Evolutionary conservation across 1,139 yeast species (phyloP), one percentile per base, ranked within the genome.

Genomic region (Waltiozyma sp.): DNA sequence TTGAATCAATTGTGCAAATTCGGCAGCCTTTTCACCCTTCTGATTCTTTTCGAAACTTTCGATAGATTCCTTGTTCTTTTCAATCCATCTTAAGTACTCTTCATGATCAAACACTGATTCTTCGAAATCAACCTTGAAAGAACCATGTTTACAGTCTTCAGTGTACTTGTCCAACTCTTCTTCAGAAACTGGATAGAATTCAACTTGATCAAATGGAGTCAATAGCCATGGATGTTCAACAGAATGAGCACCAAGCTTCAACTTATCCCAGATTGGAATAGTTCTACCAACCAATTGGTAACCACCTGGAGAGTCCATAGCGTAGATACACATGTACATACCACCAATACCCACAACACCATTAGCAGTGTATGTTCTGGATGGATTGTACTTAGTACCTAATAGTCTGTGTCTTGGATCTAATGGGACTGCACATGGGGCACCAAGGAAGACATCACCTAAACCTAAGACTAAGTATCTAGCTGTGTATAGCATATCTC

Each of bases 341-440:
- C 97, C 97, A 52, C 97, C 98, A 61, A 91, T 81, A 58, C 98
- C 98, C 51, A 91, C 97, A 35, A 93, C 84, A 54, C 97, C 98
- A 58, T 87, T 86, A 38, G 96, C 96, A 4, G 98, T 91, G 68
- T 73, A 87, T 1, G 96, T 87, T 70, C 98, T 78, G 16, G 96
- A 85, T 26, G 98, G 98, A 58, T 91, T 91, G 65, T 91, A 91
- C 65, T 91, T 91, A 37, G 96, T 76, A 42, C 97, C 97, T 48
- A 89, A 68, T 48, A 87, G 73, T 59, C 97, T 76, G 55, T 89
- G 96, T 57, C 97, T 80, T 46, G 98, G 97, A 62, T 91, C 97
- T 55, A 91, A 74, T 36, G 98, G 97, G 50, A 89, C 95, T 2
- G 97, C 97, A 72, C 97, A 89, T 39, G 97, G 97, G 2, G 97